Evolutionary conservation across 2,329 filamentous ascomycete species (phyloP), one percentile per base, ranked within the genome.

Genomic region (Boeremia exigua): DNA sequence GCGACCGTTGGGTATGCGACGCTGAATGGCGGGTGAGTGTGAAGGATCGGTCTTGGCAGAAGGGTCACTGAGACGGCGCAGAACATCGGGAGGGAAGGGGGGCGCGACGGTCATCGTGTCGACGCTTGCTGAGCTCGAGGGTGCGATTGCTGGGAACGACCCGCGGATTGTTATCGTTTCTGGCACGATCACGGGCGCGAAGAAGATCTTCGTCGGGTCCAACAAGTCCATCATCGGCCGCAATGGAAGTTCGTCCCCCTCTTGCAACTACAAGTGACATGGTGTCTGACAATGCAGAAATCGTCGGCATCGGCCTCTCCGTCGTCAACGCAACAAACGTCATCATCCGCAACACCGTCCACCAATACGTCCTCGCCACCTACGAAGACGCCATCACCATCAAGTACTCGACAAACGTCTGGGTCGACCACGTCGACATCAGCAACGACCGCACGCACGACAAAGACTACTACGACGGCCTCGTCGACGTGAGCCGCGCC

Each of bases 401-500:
- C 1, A 75, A 82, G 51, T 66, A 67, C 5, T 75, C 78, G 1
- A 80, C 69, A 3, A 82, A 82, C 42, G 76, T 85, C 14, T 89
- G 86, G 86, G 76, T 88, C 48, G 86, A 89, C 74, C 86, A 88
- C 76, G 79, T 79, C 67, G 86, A 89, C 58, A 77, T 89, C n/a
- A 84, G 81, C 2, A 84, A 82, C 29, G 81, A 88, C 72, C 68
- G 72, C 28, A 76, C 80, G 58, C 76, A 82, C 64, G 83, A 80
- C 77, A 89, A 89, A 77, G 85, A 89, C 76, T 86, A 81, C 75
- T 88, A 86, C 63, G 87, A 89, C 50, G 86, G 87, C 19, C 80
- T 88, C 1, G 72, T 85, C 32, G 87, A 89, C 63, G 75, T 84
- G 46, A 86, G 81, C 40, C 86, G 87, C 72, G 86, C 77, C 42